Evolutionary conservation across 176 grass and related monocot genomes (phyloP), one percentile per base, ranked within the genome.

Genomic region (Eragrostis nindensis): DNA sequence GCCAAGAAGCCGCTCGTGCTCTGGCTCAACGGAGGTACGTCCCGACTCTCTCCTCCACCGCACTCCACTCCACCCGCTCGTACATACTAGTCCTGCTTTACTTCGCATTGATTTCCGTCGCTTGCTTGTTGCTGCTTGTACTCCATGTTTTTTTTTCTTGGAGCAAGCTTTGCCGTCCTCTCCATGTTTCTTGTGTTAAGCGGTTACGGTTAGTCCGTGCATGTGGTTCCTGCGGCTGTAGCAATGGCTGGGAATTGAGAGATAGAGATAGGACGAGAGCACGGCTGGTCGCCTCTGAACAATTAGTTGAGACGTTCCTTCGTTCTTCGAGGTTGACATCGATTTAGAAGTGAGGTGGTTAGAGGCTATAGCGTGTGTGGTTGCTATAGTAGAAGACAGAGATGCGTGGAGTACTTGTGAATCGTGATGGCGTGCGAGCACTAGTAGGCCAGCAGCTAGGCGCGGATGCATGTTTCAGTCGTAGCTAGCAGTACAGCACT

Each of bases 11-110:
- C 95, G 50, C 86, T 98, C 25, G 67, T 98, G 39, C 95, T 98
- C 56, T 94, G 94, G 94, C 84, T 97, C 60, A 97, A 97, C 90
- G 94, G 91, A 80, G 94, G 94, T 97, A 97, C 71, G 79, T 83
- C 32, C 32, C 4, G 32, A 2, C 10, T 27, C 24, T 11, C n/a
- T n/a, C 36, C 6, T 11, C 16, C 17, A 66, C 36, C 21, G 16
- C 36, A 21, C 29, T n/a, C n/a, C n/a, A n/a, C n/a, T 4, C 38
- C 17, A 5, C 30, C 15, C 26, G 32, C 80, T 49, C 21, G 42
- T 46, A 27, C 36, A 13, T 4, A 9, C 0, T 5, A 5, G 3
- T 24, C 25, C 24, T 62, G 15, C 10, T 15, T 27, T 13, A 25
- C 11, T 27, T 10, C 56, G 22, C 1, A 62, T 38, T 26, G 15